Evolutionary conservation across 106 monocot genomes (phyloP).

Genomic region (Xerophyta viscosa): DNA sequence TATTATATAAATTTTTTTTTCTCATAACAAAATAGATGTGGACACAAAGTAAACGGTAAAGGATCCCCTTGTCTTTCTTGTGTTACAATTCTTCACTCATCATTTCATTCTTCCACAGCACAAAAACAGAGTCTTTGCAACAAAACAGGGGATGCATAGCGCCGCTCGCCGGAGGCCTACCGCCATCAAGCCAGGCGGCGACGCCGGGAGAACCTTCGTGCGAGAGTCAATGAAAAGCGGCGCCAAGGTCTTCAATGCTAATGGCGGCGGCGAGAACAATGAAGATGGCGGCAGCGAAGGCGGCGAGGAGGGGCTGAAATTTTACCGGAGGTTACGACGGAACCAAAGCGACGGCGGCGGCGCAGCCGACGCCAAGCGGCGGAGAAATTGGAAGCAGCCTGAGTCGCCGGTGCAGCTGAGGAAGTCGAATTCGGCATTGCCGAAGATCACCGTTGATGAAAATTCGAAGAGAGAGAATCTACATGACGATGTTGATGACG

Average conservation of each 20-base stretch:
- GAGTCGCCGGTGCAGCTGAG: conserved; percentile 25
- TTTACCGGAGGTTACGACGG: conserved; percentile 27
- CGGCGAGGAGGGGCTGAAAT: conserved; percentile 30
- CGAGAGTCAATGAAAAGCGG: conserved; percentile 69
- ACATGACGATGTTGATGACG: background rate
- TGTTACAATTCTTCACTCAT: too few relatives aligned
- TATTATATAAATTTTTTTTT: too few relatives aligned
- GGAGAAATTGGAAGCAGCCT: conserved; percentile 63
- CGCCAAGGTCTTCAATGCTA: conserved; percentile 85
- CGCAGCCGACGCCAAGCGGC: conserved; percentile 35
- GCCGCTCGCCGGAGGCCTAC: too few relatives aligned
- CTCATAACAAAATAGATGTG: too few relatives aligned
- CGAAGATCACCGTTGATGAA: background rate
- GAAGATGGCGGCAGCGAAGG: background rate
- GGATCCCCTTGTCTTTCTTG: too few relatives aligned
- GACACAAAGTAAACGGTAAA: too few relatives aligned
- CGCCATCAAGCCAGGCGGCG: too few relatives aligned
- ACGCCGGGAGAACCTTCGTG: too few relatives aligned
- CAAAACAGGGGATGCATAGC: too few relatives aligned
- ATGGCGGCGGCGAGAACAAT: conserved; percentile 10
- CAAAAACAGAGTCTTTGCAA: too few relatives aligned
- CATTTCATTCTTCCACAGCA: too few relatives aligned
- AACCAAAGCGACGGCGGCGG: conserved; percentile 46
- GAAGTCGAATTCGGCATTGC: conserved; percentile 16
- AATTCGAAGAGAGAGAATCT: background rate